Evolutionary conservation across 2,329 filamentous ascomycete species (phyloP), one percentile per base, ranked within the genome.

Genomic region (Colletotrichum spaethianum): DNA sequence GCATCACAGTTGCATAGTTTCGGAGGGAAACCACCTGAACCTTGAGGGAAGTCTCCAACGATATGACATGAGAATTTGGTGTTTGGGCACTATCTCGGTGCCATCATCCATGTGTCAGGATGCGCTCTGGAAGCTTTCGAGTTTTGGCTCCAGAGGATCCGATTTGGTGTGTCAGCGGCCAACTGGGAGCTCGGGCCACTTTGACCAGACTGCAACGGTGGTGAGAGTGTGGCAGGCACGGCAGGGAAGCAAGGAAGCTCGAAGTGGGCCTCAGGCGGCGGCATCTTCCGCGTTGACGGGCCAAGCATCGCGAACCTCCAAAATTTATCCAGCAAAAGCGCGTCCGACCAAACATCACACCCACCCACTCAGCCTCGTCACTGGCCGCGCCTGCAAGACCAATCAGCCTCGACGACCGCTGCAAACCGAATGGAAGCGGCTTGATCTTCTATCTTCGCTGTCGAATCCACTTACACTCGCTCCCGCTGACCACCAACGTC

Each of bases 241-340:
- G 56, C 20, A 53, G 57, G 65, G 50, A 53, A 53, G 50, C 6
- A 53, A 14, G 48, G 33, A 40, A 57, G 55, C 55, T 57, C 36
- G 9, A 26, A 40, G 60, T 63, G 60, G 60, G 59, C 31, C 60
- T 16, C n/a, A 8, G 18, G 5, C 31, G n/a, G 28, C 70, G 70
- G 70, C 70, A 62, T 69, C 69, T 67, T 65, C 70, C 63, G 64
- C 55, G 60, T 72, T 68, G 52, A 61, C 72, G 12, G 36, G 72
- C 53, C 59, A 63, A 64, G 72, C 56, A 73, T 74, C 72, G 72
- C 72, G 72, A 74, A 70, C 70, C 64, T 73, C 72, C 72, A 74
- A 74, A 74, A 74, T 73, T 74, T 74, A 70, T 74, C 65, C 52
- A 72, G 59, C 59, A 60, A 67, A 50, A 60, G 55, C 72, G 70